Conservation (phyloP, 2,329 filamentous ascomycete species). For the Zymoseptoria crescenta region DNA sequence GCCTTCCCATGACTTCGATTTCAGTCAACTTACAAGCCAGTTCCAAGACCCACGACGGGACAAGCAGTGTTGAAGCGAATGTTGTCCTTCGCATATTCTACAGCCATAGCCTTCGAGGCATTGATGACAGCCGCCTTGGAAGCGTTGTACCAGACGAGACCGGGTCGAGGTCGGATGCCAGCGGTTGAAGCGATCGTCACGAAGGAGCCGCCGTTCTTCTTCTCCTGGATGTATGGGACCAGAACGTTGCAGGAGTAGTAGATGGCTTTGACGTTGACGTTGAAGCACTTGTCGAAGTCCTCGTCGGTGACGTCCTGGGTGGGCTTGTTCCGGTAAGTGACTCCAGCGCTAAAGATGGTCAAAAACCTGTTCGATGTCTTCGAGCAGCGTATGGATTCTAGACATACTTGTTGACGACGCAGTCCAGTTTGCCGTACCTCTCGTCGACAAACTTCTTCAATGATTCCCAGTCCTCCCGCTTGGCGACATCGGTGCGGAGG, state of each 20-base stretch:
- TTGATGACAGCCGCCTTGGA: slow-evolving; percentile 56
- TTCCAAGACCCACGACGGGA: slow-evolving; percentile 27
- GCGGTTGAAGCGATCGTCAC: slow-evolving; percentile 61
- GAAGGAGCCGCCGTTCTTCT: slow-evolving; percentile 51
- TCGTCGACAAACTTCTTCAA: slow-evolving; percentile 41
- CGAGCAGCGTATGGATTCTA: neutral
- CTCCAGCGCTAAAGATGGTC: slow-evolving; percentile 44
- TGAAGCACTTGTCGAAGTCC: slow-evolving; percentile 60
- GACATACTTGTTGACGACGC: slow-evolving; percentile 45
- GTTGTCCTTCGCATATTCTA: slow-evolving; percentile 63
- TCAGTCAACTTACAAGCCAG: slow-evolving; percentile 24
- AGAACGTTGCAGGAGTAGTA: slow-evolving; percentile 54
- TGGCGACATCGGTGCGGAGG: slow-evolving; percentile 47
- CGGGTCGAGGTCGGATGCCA: slow-evolving; percentile 52
- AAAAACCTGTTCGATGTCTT: neutral
- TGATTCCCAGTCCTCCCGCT: slow-evolving; percentile 46
- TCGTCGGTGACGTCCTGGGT: slow-evolving; percentile 56
- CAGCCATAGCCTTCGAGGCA: slow-evolving; percentile 59
- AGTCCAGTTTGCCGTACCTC: slow-evolving; percentile 47
- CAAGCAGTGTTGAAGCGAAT: slow-evolving; percentile 68
- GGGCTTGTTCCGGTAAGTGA: slow-evolving; percentile 53
- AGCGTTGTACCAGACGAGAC: slow-evolving; percentile 63
- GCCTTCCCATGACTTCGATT: slow-evolving; percentile 38
- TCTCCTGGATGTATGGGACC: slow-evolving; percentile 52
- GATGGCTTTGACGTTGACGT: slow-evolving; percentile 61